Percentiles rank a stretch among this genome's conserved stretches.
Conservation (phyloP, 768 basidiomycete genomes). For the Butyriboletus loyo region DNA sequence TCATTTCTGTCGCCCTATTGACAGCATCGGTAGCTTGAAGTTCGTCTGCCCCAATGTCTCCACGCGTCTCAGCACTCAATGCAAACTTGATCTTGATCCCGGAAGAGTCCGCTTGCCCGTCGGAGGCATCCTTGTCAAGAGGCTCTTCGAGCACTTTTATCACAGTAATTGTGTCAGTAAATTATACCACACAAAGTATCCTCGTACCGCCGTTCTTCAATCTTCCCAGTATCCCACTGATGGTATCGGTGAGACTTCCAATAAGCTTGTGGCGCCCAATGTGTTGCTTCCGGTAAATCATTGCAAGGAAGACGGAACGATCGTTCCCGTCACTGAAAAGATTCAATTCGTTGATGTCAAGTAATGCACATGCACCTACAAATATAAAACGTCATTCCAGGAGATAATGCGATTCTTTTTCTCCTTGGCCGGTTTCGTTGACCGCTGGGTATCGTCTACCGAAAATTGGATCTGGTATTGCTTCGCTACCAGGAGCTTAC, state of each 20-base stretch:
- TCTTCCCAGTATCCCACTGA: conserved; percentile 9
- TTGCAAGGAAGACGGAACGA: conserved; percentile 6
- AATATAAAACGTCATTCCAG: conserved; percentile 16
- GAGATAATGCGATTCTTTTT: neutral
- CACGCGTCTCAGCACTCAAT: neutral
- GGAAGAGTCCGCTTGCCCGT: neutral
- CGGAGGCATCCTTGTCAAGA: neutral
- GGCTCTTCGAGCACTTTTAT: conserved; percentile 13
- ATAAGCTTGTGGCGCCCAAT: conserved; percentile 9
- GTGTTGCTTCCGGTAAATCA: conserved; percentile 9
- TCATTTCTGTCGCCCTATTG: neutral
- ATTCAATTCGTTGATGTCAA: neutral
- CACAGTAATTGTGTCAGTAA: neutral
- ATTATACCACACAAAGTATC: neutral
- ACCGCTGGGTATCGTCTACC: conserved; percentile 7
- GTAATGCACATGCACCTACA: conserved; percentile 6
- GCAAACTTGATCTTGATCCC: conserved; percentile 13
- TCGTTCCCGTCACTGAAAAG: conserved; percentile 13
- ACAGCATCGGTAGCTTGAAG: conserved; percentile 15
- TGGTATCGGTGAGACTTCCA: conserved; percentile 8
- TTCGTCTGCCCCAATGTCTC: conserved; percentile 1
- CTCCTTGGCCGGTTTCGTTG: conserved; percentile 14
- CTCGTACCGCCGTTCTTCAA: conserved; percentile 14
- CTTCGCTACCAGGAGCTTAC: conserved; percentile 1
- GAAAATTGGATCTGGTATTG: conserved; percentile 12